phyloP scores from a whole-genome alignment of 169 alveolate genomes.

The Eimeria maxima region DNA sequence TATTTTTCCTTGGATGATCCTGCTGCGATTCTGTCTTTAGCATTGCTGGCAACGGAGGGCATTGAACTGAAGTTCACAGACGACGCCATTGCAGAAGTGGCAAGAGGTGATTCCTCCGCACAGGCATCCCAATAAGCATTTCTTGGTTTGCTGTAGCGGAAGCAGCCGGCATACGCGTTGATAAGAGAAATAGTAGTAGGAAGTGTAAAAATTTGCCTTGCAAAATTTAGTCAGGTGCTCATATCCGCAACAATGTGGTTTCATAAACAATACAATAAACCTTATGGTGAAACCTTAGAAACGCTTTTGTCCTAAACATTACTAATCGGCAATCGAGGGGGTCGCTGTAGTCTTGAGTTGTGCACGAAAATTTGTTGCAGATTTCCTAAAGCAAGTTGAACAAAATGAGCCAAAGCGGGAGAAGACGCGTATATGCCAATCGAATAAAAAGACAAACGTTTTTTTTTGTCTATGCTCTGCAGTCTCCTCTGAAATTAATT shows the following conservation, averaged over 20 bases:
- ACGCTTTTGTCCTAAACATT: too few species aligned
- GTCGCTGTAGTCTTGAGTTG: too few species aligned
- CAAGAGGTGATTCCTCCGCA: constrained; percentile 67
- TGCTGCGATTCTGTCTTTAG: constrained; percentile 56
- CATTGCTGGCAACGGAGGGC: constrained; percentile 92
- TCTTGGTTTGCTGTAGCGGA: background rate
- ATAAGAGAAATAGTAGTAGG: too few species aligned
- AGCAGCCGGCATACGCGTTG: background rate
- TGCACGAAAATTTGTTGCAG: background rate
- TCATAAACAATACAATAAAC: too few species aligned
- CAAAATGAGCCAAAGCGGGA: background rate
- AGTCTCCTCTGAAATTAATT: constrained; percentile 91
- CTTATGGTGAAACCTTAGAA: too few species aligned
- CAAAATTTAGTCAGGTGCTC: too few species aligned
- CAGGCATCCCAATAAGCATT: background rate
- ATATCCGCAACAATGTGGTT: too few species aligned
- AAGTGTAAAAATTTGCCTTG: too few species aligned
- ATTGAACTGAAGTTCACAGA: constrained; percentile 87
- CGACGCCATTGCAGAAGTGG: constrained; percentile 82
- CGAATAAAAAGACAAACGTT: background rate
- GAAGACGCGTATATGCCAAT: background rate
- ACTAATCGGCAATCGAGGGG: too few species aligned
- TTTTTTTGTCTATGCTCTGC: background rate
- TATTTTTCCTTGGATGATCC: background rate
- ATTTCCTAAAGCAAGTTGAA: background rate